These are phyloP conservation scores for Hypoxylon perforatum DNA, from an alignment of 495 filamentous ascomycete species.

Conservation along the genomic window DNA sequence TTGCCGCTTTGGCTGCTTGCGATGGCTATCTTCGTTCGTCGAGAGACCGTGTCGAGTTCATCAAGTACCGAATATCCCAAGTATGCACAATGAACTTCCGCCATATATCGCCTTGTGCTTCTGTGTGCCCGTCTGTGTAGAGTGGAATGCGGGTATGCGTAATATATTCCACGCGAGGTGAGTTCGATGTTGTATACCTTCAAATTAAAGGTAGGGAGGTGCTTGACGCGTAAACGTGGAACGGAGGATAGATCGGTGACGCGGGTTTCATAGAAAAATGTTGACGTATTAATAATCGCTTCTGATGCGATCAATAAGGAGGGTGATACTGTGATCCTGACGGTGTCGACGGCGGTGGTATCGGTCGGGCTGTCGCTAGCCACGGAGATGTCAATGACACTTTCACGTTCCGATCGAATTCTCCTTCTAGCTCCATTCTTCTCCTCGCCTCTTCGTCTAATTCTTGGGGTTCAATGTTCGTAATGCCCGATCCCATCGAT, in stretches of 20 bases:
- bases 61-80: background rate
- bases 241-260: background rate
- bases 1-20: too few species aligned
- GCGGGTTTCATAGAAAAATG: background rate
- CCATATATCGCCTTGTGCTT: background rate
- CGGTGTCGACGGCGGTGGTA: constrained; percentile 16
- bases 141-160: background rate
- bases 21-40: background rate
- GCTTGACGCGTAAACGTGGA: background rate
- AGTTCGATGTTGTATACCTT: background rate
- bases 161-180: background rate
- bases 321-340: constrained; percentile 29
- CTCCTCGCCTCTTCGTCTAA: constrained; percentile 25
- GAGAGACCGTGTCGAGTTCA: background rate
- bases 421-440: constrained; percentile 35
- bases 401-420: constrained; percentile 38
- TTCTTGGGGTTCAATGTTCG: background rate
- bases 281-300: background rate
- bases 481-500: background rate
- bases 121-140: constrained; percentile 3
- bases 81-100: constrained; percentile 9
- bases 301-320: constrained; percentile 12
- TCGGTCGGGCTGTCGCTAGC: constrained; percentile 19
- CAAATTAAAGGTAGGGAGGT: background rate
- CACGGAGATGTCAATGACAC: constrained; percentile 32